These are phyloP conservation scores for Nemania sp. DNA, from an alignment of 2,329 filamentous ascomycete species.

Conservation along the genomic window DNA sequence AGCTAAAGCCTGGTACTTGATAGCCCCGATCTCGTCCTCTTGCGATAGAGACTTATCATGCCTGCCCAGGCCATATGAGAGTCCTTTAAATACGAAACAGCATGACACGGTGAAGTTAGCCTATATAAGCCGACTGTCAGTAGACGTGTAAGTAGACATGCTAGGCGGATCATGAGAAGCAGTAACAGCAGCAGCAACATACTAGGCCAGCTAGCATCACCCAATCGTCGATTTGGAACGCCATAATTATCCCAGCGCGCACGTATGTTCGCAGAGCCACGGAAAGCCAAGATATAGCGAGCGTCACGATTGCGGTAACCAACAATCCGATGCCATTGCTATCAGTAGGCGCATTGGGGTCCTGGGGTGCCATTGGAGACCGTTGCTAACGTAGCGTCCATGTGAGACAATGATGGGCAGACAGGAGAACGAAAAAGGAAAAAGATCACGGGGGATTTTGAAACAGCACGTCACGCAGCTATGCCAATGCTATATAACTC, in stretches of 20 bases:
- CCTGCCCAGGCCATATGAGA: constrained; percentile 48
- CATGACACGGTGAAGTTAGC: constrained; percentile 52
- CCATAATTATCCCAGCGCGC: constrained; percentile 36
- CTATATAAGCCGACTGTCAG: constrained; percentile 35
- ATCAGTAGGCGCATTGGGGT: constrained; percentile 38
- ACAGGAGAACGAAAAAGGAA: constrained; percentile 21
- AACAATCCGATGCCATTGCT: constrained; percentile 38
- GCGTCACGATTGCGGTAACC: constrained; percentile 42
- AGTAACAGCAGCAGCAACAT: constrained; percentile 24
- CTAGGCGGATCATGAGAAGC: neutral
- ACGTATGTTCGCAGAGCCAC: constrained; percentile 37
- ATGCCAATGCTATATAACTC: constrained; percentile 15
- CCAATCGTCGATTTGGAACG: constrained; percentile 56
- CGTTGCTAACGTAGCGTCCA: constrained; percentile 28
- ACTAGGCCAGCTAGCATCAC: constrained; percentile 56
- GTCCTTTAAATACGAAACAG: constrained; percentile 49
- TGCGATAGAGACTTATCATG: constrained; percentile 51
- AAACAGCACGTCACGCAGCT: constrained; percentile 2
- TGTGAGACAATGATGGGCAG: constrained; percentile 16
- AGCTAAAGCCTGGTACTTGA: constrained; percentile 58
- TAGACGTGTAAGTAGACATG: no score
- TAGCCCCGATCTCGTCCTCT: constrained; percentile 46
- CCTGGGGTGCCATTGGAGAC: constrained; percentile 38
- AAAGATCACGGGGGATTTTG: neutral
- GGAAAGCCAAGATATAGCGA: constrained; percentile 40